Evolutionary conservation across 257 asterid species (phyloP), one percentile per base, ranked within the genome.

Genomic region (Cynanchum wilfordii): DNA sequence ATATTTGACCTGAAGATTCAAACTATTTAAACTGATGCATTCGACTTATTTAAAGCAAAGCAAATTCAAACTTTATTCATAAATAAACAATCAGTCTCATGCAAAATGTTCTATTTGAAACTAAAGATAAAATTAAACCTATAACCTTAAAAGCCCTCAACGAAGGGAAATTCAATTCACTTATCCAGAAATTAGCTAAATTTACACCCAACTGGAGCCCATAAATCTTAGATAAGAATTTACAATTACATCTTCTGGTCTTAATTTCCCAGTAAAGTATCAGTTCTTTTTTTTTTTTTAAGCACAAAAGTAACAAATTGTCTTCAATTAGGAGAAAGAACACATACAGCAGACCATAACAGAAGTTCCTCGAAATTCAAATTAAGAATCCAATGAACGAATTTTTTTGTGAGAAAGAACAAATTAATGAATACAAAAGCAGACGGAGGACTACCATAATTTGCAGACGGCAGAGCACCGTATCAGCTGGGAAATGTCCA

Each of bases 381-480:
- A 63, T 63, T 33, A 17, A 63, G 49, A 22, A 63, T n/a, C 24
- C 47, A 33, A 63, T 16, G 27, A 7, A 30, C 20, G 5, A 30
- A 63, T 13, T 0, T 60, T 60, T 33, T 42, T 45, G 3, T 13
- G 2, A 33, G 3, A 63, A 33, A 6, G 67, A 15, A 36, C 0
- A 17, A 16, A 63, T 17, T 62, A 15, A 63, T 17, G 9, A 58
- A 45, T 9, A 13, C 17, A 67, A 67, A 49, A 59, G 66, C 68
- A 63, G 49, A 33, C 27, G 52, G 44, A 66, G 45, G 27, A 2
- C 65, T 79, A 90, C 98, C 99, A 94, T 57, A 96, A 79, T 73
- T 86, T 88, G 87, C 97, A 94, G 81, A 89, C 93, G 54, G 90
- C 92, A 19, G 97, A 89, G 89, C 97, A 89, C 77, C 96, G 96